Conservation (phyloP, 1,139 yeast species). For the Nakaseomyces uthaithaninus region DNA sequence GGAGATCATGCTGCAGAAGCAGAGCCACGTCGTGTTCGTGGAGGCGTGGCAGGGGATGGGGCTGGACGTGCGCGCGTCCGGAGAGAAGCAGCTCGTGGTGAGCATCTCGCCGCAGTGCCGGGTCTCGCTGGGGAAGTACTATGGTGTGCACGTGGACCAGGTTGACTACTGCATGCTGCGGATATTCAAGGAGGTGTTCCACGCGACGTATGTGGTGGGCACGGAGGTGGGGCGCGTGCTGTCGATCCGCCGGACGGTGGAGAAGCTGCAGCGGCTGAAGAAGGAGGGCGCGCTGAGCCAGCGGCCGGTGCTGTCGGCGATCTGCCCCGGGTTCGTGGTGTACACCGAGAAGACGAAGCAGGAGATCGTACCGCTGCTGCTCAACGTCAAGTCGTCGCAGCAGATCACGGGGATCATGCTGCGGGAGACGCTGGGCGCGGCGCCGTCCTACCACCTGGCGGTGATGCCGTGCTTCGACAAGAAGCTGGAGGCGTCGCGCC, state of each 20-base stretch:
- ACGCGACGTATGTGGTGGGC: slow-evolving; percentile 73
- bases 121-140: slow-evolving; percentile 71
- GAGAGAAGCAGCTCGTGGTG: slow-evolving; percentile 44
- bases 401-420: slow-evolving; percentile 80
- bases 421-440: slow-evolving; percentile 36
- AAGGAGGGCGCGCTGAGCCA: slow-evolving; percentile 13
- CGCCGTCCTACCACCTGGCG: slow-evolving; percentile 63
- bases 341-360: slow-evolving; percentile 96
- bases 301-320: slow-evolving; percentile 42
- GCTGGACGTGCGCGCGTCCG: neutral
- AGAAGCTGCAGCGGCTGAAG: slow-evolving; percentile 37
- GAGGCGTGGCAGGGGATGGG: slow-evolving; percentile 42
- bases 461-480: slow-evolving; percentile 98
- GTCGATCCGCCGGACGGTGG: slow-evolving; percentile 53
- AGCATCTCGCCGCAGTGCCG: slow-evolving; percentile 84
- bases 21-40: slow-evolving; percentile 72
- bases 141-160: slow-evolving; percentile 42
- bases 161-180: slow-evolving; percentile 56
- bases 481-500: slow-evolving; percentile 87
- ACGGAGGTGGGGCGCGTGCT: slow-evolving; percentile 73
- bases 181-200: slow-evolving; percentile 52
- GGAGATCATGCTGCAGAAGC: slow-evolving; percentile 83
- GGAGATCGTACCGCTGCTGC: slow-evolving; percentile 54
- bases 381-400: slow-evolving; percentile 79
- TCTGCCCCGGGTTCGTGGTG: slow-evolving; percentile 96